Evolutionary conservation across 345 rosid species (phyloP).

Genomic region (Garcia nutans): DNA sequence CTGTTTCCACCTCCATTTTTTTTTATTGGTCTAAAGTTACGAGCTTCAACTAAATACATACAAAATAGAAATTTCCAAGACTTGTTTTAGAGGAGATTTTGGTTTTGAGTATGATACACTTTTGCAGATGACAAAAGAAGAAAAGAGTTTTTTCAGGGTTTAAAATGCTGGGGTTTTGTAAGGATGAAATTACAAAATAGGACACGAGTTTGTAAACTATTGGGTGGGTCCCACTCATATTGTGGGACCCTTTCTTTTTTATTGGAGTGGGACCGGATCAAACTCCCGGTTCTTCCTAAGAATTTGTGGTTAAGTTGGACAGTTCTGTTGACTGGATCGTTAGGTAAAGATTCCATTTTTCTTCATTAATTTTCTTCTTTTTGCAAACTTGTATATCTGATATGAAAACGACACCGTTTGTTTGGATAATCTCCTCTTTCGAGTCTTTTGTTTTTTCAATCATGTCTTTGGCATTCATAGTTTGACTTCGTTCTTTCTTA

Average conservation of each 20-base stretch:
- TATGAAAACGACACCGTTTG: neutral
- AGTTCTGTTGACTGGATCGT: neutral
- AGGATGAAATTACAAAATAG: too few relatives aligned
- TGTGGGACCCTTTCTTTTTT: too few relatives aligned
- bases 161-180: neutral
- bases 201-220: too few relatives aligned
- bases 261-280: too few relatives aligned
- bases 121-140: neutral
- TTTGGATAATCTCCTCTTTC: too few relatives aligned
- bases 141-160: slow-evolving; percentile 15
- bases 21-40: neutral
- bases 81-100: neutral
- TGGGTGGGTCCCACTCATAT: too few relatives aligned
- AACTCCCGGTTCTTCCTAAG: too few relatives aligned
- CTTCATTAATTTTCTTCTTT: too few relatives aligned
- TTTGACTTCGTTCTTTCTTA: neutral
- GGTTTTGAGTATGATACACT: neutral
- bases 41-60: neutral
- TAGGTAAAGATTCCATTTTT: neutral
- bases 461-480: neutral
- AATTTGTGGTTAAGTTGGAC: too few relatives aligned
- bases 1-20: slow-evolving; percentile 27
- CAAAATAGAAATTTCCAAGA: neutral
- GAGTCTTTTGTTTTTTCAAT: neutral
- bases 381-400: neutral